Base-by-base conservation (phyloP, 2,329 filamentous ascomycete species). In the Verticillium nubilum region DNA sequence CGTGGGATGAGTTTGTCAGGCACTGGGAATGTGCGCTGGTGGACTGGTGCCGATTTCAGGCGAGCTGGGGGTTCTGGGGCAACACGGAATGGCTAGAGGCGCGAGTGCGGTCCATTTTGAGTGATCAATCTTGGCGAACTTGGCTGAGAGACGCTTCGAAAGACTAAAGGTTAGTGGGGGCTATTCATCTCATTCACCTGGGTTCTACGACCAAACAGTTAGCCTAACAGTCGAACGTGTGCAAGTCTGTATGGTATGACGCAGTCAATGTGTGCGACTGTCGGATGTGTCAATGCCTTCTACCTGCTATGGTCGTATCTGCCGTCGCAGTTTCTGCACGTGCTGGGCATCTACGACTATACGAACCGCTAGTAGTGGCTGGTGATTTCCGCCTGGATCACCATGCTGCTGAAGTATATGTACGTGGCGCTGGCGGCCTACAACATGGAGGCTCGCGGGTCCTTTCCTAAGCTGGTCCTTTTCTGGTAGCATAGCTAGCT, bases 301-400 rank as follows among this genome's bases (percentile, higher is more conserved):
- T 89, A 86, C 72, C 77, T 88, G 15, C 78, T 88, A 12, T 97
- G 93, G 95, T 90, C 90, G 15, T 98, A 95, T 75, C 86, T 98
- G 5, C 95, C 95, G 0, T 91, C 90, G 26, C 92, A 93, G 0
- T 92, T 98, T 72, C 82, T 99, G 52, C 92, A 97, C 72, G 91
- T 91, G 61, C 83, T 99, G 59, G 94, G 95, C 23, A 96, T 99
- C 60, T 88, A 92, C 76, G 98, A 98, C 80, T 99, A 97, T 69
- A 95, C 95, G 1, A 92, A 97, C 73, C 86, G 95, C 54, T 99
- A 95, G 95, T 99, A 95, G 95, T 91, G 90, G 54, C 83, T 99
- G 23, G 95, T 95, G 1, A 86, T 97, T 15, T 95, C 95, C 0
- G 88, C 90, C 5, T 98, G 92, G 79, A 79, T 97, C 31, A 93